Evolutionary conservation across 108 stramenopile species (phyloP).

Genomic region (Skeletonema menzelii): DNA sequence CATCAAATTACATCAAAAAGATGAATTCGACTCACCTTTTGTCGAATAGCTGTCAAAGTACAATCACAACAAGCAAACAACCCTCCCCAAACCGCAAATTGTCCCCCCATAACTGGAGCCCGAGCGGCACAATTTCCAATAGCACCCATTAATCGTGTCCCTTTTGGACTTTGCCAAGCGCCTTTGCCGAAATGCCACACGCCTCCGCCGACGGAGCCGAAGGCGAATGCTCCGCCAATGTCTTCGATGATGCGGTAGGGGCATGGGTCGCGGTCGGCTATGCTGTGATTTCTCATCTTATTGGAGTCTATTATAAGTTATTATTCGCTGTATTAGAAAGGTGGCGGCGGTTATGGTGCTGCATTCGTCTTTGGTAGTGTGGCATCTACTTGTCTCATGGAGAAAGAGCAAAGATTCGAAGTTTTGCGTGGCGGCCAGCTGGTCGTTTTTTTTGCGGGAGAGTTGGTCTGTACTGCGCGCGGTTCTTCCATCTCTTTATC

Average conservation of each 20-base stretch:
- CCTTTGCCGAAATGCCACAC: slow-evolving; percentile 94
- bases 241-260: slow-evolving; percentile 98
- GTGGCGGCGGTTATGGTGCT: too few species aligned
- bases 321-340: too few species aligned
- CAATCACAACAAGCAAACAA: slow-evolving; percentile 98
- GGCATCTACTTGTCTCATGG: too few species aligned
- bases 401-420: too few species aligned
- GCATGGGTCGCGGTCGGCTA: slow-evolving; percentile 95
- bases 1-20: too few species aligned
- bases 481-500: too few species aligned
- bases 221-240: slow-evolving; percentile 95
- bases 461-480: too few species aligned
- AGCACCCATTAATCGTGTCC: slow-evolving; percentile 73
- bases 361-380: too few species aligned
- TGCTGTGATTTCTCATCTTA: slow-evolving; percentile 42
- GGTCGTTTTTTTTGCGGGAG: too few species aligned
- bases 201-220: slow-evolving; percentile 94
- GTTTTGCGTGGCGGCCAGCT: too few species aligned
- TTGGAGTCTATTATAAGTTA: background rate
- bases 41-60: slow-evolving; percentile 86
- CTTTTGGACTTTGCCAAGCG: slow-evolving; percentile 74
- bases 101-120: slow-evolving; percentile 93
- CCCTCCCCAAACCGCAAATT: slow-evolving; percentile 95
- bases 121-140: slow-evolving; percentile 86
- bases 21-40: slow-evolving; percentile 54